Evolutionary conservation across 2,329 filamentous ascomycete species (phyloP).

Genomic region (Sarocladium oryzae): DNA sequence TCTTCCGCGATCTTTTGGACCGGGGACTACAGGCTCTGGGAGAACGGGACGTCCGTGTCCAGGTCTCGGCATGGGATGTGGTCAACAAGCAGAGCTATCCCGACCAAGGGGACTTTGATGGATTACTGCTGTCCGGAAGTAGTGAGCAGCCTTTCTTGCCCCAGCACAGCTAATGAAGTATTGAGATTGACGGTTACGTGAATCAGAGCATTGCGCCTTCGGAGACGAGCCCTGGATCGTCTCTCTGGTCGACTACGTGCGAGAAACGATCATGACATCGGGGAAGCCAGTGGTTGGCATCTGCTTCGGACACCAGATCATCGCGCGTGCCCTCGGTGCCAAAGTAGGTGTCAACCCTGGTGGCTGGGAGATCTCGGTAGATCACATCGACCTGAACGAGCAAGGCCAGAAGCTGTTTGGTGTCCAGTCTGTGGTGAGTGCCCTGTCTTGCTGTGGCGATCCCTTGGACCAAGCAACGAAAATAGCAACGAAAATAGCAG

Average conservation of each 20-base stretch:
- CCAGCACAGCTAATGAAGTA: too few species aligned
- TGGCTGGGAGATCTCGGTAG: constrained; percentile 41
- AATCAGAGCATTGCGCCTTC: constrained; percentile 32
- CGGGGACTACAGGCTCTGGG: constrained; percentile 18
- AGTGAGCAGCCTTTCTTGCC: constrained; percentile 18
- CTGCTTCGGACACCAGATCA: constrained; percentile 43
- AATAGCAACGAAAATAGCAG: too few species aligned
- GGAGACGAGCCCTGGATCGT: constrained; percentile 38
- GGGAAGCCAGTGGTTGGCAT: constrained; percentile 37
- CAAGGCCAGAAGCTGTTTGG: constrained; percentile 33
- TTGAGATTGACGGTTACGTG: background rate
- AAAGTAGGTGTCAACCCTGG: constrained; percentile 29
- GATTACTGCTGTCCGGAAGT: constrained; percentile 26
- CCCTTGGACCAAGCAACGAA: too few species aligned
- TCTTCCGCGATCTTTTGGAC: constrained; percentile 22
- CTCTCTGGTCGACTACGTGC: constrained; percentile 32
- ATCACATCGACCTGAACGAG: constrained; percentile 30
- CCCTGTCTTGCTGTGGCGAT: background rate
- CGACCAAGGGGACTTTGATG: constrained; percentile 20
- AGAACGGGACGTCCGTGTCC: constrained; percentile 17
- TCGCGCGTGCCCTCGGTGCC: constrained; percentile 35
- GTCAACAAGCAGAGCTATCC: constrained; percentile 22
- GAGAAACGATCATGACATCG: constrained; percentile 23
- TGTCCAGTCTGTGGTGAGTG: constrained; percentile 24
- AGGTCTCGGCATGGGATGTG: constrained; percentile 24